These are phyloP conservation scores for Magnaporthales sp. DNA, from an alignment of 2,329 filamentous ascomycete genomes.

Conservation along the genomic window DNA sequence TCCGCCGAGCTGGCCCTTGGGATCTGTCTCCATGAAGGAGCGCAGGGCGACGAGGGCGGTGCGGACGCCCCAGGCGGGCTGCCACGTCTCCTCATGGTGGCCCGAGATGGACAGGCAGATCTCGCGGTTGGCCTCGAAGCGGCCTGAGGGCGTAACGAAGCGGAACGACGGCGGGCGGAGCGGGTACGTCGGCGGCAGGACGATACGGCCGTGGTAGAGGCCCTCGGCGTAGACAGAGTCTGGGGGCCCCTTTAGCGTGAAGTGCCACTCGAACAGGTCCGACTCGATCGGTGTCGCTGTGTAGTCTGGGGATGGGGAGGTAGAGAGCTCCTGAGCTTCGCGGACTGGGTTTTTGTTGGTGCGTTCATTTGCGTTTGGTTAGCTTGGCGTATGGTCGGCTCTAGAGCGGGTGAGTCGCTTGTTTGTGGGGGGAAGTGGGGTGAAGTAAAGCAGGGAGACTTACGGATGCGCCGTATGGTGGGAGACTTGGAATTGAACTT, in stretches of 20 bases:
- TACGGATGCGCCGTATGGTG: constrained; percentile 77
- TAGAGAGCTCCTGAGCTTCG: constrained; percentile 81
- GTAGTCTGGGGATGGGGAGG: constrained; percentile 75
- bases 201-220: constrained; percentile 92
- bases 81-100: constrained; percentile 97
- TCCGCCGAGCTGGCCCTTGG: constrained; percentile 81
- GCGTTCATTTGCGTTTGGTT: constrained; percentile 15
- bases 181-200: constrained; percentile 82
- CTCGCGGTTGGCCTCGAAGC: constrained; percentile 94
- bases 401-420: background rate
- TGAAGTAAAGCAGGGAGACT: constrained; percentile 17
- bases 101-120: constrained; percentile 92
- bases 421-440: constrained; percentile 4
- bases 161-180: constrained; percentile 91
- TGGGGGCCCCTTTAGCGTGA: constrained; percentile 87
- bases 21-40: constrained; percentile 88
- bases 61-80: constrained; percentile 93
- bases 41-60: constrained; percentile 76
- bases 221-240: constrained; percentile 70
- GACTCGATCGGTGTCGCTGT: constrained; percentile 75
- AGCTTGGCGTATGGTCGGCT: background rate
- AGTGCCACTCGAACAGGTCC: constrained; percentile 98
- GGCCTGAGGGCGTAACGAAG: constrained; percentile 82
- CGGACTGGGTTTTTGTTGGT: constrained; percentile 50
- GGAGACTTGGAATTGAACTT: constrained; percentile 68